Percentiles rank a stretch among this genome's conserved stretches.
phyloP scores from a whole-genome alignment of 768 basidiomycete genomes.

The Gyrodon lividus region DNA sequence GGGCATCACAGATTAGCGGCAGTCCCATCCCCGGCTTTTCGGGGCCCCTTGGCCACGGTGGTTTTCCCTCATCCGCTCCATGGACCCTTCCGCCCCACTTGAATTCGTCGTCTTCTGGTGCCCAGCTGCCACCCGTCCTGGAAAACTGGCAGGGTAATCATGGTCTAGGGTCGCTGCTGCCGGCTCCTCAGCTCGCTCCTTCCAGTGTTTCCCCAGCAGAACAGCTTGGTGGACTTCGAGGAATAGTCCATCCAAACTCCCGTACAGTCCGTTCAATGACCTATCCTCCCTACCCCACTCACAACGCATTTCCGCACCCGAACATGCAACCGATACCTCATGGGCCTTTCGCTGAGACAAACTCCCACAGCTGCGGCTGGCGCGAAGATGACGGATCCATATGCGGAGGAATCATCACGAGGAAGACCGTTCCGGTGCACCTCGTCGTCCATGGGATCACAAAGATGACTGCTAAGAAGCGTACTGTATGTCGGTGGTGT shows the following conservation, averaged over 20 bases:
- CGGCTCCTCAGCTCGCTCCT: no score
- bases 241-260: background rate
- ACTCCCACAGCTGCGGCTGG: constrained; percentile 11
- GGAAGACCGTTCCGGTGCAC: constrained; percentile 4
- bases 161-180: no score
- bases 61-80: no score
- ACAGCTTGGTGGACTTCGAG: no score
- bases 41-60: no score
- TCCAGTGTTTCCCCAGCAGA: no score
- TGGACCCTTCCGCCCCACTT: no score
- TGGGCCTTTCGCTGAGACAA: background rate
- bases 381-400: background rate
- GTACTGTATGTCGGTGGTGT: constrained; percentile 4
- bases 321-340: background rate
- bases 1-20: no score
- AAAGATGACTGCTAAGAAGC: rapidly evolving
- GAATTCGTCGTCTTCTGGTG: no score
- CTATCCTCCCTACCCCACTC: background rate
- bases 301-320: constrained; percentile 2
- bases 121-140: no score
- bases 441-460: constrained; percentile 3
- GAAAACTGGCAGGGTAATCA: no score
- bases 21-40: no score
- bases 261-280: background rate
- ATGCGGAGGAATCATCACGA: constrained; percentile 3